phyloP scores from a whole-genome alignment of 768 basidiomycete species.

The Russula lepida region DNA sequence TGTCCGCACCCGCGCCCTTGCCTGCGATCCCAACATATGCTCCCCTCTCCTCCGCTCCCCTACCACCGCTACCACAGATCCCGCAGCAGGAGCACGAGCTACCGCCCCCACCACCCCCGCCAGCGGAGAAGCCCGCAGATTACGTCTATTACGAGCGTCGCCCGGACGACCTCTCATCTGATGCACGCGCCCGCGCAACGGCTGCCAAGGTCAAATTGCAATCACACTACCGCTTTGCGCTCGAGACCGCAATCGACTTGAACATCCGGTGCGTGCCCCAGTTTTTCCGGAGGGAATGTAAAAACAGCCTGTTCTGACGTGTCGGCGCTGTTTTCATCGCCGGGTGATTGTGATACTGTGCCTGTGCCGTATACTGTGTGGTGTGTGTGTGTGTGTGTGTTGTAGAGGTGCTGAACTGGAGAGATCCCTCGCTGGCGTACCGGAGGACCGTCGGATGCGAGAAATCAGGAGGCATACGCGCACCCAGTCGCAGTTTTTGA shows the following conservation, averaged over 20 bases:
- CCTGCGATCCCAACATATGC: not conserved
- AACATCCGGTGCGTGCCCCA: slow-evolving; percentile 69
- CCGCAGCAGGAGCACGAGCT: not conserved
- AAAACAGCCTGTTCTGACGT: not conserved
- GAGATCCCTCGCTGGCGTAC: slow-evolving; percentile 59
- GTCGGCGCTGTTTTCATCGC: not conserved
- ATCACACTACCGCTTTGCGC: slow-evolving; percentile 92
- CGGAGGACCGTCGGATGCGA: slow-evolving; percentile 76
- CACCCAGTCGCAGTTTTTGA: slow-evolving; percentile 82
- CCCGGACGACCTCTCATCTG: slow-evolving; percentile 65
- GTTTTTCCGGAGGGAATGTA: not conserved
- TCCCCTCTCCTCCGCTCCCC: not conserved
- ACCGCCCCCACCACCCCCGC: not conserved
- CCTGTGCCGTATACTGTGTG: not conserved
- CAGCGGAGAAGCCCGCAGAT: slow-evolving; percentile 43
- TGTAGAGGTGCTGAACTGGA: slow-evolving; percentile 81
- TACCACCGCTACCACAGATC: not conserved
- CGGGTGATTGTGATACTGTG: not conserved
- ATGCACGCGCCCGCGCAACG: slow-evolving; percentile 76
- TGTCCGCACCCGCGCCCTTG: not conserved
- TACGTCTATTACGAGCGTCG: slow-evolving; percentile 92
- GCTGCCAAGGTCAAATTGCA: slow-evolving; percentile 91
- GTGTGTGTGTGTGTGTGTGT: too few species aligned
- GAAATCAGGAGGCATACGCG: slow-evolving; percentile 53
- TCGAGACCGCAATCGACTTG: slow-evolving; percentile 92